Base-by-base conservation (phyloP, 352 stramenopile species). In the Phytophthora agathidicida region DNA sequence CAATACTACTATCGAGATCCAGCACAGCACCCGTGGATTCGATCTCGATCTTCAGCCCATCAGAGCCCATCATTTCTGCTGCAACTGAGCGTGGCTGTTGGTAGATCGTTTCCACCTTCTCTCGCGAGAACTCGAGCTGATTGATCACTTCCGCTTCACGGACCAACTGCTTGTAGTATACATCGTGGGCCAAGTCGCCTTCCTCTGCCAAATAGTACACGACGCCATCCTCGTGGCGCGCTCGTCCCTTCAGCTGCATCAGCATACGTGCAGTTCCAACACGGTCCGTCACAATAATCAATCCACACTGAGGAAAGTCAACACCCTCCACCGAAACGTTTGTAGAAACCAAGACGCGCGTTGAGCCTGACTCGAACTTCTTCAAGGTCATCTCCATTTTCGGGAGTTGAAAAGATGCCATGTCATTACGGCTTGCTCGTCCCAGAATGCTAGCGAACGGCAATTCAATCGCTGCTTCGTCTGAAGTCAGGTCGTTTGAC, bases 291-390 rank as follows among this genome's bases (percentile, higher is more conserved):
- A 91, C 75, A 31, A 92, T 35, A 39, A 94, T 76, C 38, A 94
- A 57, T 3, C 66, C 71, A 22, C 86, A 94, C 22, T 86, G 68
- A 17, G 86, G 86, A 36, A 94, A 93, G 51, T 94, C 86, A 19
- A 94, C 76, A 6, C 85, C 85, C 57, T 94, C 86, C 22, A 80
- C 71, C 0, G 86, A 93, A 14, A 94, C 86, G 14, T 80, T 78
- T 7, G 86, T 94, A 19, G 86, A 93, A 6, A 94, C 66, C 33
- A 94, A 53, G 19, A 91, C 62, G 7, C 77, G 81, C 36, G 79
- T 72, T 10, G 47, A 55, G 23, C 83, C 80, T 2, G 71, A 64
- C 24, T 91, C 81, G 38, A 91, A 94, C 7, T 80, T 59, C 5
- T 49, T 54, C 32, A 94, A 41, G 0, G 59, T 88, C 8, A 60